Evolutionary conservation across 148 eudicot species (phyloP).

Genomic region (Cornus controversa): DNA sequence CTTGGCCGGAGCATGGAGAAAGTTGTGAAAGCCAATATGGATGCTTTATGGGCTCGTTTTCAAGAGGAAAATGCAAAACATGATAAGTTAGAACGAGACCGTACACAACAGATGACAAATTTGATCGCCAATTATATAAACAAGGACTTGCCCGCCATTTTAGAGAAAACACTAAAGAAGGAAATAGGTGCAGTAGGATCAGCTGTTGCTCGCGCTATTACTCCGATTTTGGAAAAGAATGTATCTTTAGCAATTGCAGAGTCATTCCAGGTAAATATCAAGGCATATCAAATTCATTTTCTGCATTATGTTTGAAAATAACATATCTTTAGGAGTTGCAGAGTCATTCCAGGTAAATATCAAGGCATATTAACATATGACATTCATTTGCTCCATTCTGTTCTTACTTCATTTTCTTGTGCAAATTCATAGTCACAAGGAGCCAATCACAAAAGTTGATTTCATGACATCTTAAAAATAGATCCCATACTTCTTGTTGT

Average conservation of each 20-base stretch:
- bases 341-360: not conserved
- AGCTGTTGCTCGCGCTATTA: not conserved
- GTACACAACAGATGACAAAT: not conserved
- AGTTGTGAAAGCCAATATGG: not conserved
- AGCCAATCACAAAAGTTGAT: not conserved
- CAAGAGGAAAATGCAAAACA: slow-evolving; percentile 11
- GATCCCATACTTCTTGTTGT: not conserved
- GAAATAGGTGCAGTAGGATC: slow-evolving; percentile 8
- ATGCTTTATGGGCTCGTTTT: slow-evolving; percentile 7
- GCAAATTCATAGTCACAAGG: not conserved
- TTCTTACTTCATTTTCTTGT: not conserved
- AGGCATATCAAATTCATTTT: not conserved
- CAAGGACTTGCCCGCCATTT: slow-evolving; percentile 5
- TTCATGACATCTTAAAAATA: not conserved
- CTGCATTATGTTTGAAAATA: not conserved
- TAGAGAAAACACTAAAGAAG: slow-evolving; percentile 6
- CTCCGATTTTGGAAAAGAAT: not conserved
- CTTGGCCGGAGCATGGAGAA: slow-evolving; percentile 5
- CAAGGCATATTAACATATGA: not conserved
- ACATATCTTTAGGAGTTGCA: not conserved
- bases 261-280: not conserved
- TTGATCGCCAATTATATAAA: slow-evolving; percentile 1
- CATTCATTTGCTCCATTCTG: not conserved
- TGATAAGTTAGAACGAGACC: slow-evolving; percentile 1
- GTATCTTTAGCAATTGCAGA: not conserved